phyloP scores from a whole-genome alignment of 306 rosid genomes.

The Vigna radiata region DNA sequence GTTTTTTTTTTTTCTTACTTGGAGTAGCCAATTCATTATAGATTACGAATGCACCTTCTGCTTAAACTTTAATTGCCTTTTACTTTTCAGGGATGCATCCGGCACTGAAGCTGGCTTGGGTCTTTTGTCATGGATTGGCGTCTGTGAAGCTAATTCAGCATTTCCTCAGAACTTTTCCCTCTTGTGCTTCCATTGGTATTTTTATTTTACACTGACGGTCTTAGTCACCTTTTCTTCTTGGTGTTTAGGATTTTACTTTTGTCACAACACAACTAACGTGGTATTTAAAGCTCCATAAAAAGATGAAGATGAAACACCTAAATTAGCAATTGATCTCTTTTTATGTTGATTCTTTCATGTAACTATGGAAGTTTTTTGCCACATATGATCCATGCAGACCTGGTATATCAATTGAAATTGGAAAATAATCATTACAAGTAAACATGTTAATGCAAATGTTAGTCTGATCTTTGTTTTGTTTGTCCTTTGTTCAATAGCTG shows the following conservation, averaged over 20 bases:
- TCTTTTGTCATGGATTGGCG: slow-evolving; percentile 80
- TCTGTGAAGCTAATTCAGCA: slow-evolving; percentile 79
- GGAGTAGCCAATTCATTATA: neutral
- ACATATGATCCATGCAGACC: neutral
- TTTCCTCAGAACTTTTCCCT: slow-evolving; percentile 78
- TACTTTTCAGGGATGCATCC: slow-evolving; percentile 58
- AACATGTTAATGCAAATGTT: neutral
- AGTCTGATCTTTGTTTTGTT: neutral
- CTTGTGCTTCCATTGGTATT: slow-evolving; percentile 93
- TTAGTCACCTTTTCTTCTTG: slow-evolving; percentile 1
- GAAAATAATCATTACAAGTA: neutral
- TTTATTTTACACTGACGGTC: slow-evolving; percentile 18
- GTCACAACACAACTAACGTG: neutral
- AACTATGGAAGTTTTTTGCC: slow-evolving; percentile 7
- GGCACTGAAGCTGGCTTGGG: slow-evolving; percentile 72
- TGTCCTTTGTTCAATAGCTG: slow-evolving; percentile 25
- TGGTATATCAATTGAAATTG: slow-evolving; percentile 12
- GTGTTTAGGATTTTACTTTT: slow-evolving; percentile 27
- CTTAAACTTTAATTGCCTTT: slow-evolving; percentile 14
- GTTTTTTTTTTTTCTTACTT: neutral
- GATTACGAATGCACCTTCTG: neutral
- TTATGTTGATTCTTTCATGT: slow-evolving; percentile 15
- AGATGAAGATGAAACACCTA: neutral
- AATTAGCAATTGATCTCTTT: slow-evolving; percentile 13
- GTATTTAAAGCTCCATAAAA: neutral